Percentiles rank a stretch among this genome's conserved stretches.
These are phyloP conservation scores for Xanthoconium stramineum DNA, from an alignment of 768 basidiomycete species.

Conservation along the genomic window DNA sequence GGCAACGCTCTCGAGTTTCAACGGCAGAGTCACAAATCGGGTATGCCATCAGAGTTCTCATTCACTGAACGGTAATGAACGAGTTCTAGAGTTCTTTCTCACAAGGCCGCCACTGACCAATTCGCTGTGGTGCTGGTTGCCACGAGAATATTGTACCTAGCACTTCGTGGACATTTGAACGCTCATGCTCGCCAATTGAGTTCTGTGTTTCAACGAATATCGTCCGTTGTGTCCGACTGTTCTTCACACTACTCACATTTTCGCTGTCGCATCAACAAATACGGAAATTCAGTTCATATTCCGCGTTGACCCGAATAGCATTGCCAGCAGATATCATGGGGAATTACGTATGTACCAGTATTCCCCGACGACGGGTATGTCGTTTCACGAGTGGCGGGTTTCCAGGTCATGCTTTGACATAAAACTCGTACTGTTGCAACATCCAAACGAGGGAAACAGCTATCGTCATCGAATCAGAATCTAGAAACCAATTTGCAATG, in stretches of 20 bases:
- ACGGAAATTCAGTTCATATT: background rate
- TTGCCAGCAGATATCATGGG: background rate
- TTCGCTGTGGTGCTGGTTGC: background rate
- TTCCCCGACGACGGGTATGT: background rate
- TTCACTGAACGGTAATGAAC: conserved; percentile 1
- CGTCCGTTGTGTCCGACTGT: conserved; percentile 1
- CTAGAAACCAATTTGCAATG: conserved; percentile 28
- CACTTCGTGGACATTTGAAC: background rate
- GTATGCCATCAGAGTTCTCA: background rate
- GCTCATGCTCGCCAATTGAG: background rate
- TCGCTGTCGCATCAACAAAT: background rate
- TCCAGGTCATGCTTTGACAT: conserved; percentile 45
- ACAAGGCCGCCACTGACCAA: background rate
- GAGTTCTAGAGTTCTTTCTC: background rate
- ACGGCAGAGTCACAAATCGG: background rate
- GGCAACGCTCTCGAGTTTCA: conserved; percentile 12
- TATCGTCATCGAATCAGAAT: conserved; percentile 29
- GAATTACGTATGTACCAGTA: conserved; percentile 1
- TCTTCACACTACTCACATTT: background rate
- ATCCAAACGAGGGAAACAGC: conserved; percentile 80
- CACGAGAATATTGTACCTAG: background rate
- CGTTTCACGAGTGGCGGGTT: background rate
- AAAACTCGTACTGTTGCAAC: conserved; percentile 78
- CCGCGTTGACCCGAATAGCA: conserved; percentile 12
- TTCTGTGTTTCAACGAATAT: conserved; percentile 13